Evolutionary conservation across 164 flowering plant species (phyloP).

Genomic region (Kalanchoe fedtschenkoi): DNA sequence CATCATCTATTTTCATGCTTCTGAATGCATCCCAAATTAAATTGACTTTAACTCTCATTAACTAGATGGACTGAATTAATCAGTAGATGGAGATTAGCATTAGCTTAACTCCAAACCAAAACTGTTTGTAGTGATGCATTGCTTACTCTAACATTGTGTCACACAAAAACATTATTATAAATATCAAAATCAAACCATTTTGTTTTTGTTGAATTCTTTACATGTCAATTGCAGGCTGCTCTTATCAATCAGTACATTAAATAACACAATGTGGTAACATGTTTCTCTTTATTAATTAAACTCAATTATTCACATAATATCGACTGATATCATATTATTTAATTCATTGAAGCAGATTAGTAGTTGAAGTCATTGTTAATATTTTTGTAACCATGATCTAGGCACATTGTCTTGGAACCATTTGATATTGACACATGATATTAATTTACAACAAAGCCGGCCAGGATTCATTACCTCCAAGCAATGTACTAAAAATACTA

Average conservation of each 20-base stretch:
- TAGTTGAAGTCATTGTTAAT: too few species aligned
- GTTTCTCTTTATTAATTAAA: background rate
- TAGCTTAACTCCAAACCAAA: too few species aligned
- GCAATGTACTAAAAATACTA: too few species aligned
- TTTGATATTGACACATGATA: background rate
- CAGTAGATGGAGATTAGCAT: too few species aligned
- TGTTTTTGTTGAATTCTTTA: too few species aligned
- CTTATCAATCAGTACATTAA: background rate
- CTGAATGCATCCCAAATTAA: background rate
- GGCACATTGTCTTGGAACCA: background rate
- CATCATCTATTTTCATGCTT: background rate
- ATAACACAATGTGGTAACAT: background rate
- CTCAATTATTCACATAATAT: background rate
- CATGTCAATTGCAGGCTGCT: too few species aligned
- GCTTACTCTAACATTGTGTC: background rate
- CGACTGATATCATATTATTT: too few species aligned
- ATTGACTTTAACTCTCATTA: too few species aligned
- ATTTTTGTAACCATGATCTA: background rate
- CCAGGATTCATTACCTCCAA: too few species aligned
- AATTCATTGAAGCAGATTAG: too few species aligned
- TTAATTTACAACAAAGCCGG: background rate
- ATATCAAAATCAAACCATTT: background rate
- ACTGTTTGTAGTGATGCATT: background rate
- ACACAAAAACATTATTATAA: background rate
- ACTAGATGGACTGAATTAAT: too few species aligned